Evolutionary conservation across 2,329 filamentous ascomycete species (phyloP).

Genomic region (Fusarium palustre): DNA sequence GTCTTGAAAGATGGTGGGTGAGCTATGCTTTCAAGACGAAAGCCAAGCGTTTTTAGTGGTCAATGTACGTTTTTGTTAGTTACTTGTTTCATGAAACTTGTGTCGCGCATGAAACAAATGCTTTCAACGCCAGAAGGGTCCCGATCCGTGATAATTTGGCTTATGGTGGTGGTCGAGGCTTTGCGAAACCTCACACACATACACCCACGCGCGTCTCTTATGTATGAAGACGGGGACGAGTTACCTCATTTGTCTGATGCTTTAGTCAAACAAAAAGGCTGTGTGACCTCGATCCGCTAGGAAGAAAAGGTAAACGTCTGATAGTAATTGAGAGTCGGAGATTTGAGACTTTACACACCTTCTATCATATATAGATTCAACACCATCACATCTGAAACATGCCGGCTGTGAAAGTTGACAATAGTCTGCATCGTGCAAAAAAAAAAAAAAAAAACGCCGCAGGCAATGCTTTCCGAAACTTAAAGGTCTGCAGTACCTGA

Average conservation of each 20-base stretch:
- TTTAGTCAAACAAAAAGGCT: constrained; percentile 14
- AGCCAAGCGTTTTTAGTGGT: background rate
- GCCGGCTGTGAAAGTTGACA: background rate
- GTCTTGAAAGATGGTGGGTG: background rate
- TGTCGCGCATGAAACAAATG: constrained; percentile 18
- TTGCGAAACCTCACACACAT: background rate
- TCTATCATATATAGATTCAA: background rate
- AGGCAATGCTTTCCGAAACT: background rate
- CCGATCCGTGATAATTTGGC: background rate
- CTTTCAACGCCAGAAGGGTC: constrained; percentile 2
- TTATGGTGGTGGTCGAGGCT: background rate
- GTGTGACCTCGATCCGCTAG: constrained; percentile 10
- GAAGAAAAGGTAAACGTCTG: background rate
- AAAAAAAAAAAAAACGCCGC: no score
- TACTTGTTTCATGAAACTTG: constrained; percentile 13
- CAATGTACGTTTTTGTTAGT: background rate
- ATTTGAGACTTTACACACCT: background rate
- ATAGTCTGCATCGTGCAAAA: background rate
- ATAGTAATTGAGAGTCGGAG: background rate
- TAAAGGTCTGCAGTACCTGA: constrained; percentile 16
- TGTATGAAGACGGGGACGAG: background rate
- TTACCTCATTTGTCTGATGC: constrained; percentile 15
- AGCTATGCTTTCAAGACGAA: background rate
- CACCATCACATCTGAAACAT: constrained; percentile 28
- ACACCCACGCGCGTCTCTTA: background rate